Evolutionary conservation across 805 yeast species (phyloP), one percentile per base, ranked within the genome.

Genomic region (Yamadazyma philogaea): DNA sequence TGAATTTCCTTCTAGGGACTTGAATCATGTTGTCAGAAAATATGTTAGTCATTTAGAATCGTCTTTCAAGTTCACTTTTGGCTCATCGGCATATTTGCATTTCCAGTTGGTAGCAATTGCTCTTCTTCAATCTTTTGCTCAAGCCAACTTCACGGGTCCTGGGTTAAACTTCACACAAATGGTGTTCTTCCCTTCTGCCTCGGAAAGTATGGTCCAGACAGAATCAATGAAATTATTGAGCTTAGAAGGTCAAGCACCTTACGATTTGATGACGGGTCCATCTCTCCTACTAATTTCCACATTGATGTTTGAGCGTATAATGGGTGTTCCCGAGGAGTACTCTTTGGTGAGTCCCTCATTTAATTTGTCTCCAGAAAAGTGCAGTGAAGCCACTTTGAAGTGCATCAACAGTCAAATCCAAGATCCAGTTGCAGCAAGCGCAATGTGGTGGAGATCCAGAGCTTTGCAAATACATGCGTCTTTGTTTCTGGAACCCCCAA

Each of bases 141-240:
- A 87, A 58, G 62, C 75, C 39, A 90, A 90, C 59, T 87, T 74
- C 61, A 87, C 96, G 0, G 97, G 97, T 7, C 96, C 96, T 4
- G 72, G 75, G 19, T 54, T 79, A 2, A 72, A 73, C 4, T 50
- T 67, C 17, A 61, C 60, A 3, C 53, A 54, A 27, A 55, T 64
- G n/a, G 37, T 54, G n/a, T 53, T 61, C 43, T 68, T 70, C 43
- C 52, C 60, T 1, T 47, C 22, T 11, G 53, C 43, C 16, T 67
- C 49, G 42, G 38, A 34, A 6, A 34, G 39, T 34, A 37, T 42
- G 30, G 35, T 57, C 30, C 66, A 57, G 39, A 30, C 43, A 15
- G 68, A 62, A 18, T 63, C 75, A 27, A 53, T 77, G 11, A 59
- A 56, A 24, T 56, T 70, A 1, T 65, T 85, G 33, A 57, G 70